Evolutionary conservation across 2,329 filamentous ascomycete species (phyloP).

Genomic region (Zalaria obscura): DNA sequence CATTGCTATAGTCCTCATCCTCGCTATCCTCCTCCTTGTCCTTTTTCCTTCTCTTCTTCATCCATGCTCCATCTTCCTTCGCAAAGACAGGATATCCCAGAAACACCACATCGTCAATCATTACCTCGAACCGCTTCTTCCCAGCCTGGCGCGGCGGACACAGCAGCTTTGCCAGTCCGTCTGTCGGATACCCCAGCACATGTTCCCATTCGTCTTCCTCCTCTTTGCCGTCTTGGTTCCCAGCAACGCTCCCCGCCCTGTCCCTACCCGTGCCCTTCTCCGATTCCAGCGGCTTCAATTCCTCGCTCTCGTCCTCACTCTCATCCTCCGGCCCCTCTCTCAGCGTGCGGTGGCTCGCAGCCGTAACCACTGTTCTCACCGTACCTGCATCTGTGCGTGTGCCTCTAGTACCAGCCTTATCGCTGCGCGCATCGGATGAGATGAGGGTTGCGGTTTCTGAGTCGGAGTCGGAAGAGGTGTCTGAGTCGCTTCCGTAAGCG

Average conservation of each 20-base stretch:
- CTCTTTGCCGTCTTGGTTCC: conserved; percentile 3
- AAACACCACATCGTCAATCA: conserved; percentile 65
- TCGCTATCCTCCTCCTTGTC: conserved; percentile 1
- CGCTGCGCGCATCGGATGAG: conserved; percentile 1
- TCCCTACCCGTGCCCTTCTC: no score
- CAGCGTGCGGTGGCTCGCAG: conserved; percentile 4
- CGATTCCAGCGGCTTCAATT: not conserved
- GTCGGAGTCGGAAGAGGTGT: not conserved
- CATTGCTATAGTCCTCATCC: conserved; percentile 1
- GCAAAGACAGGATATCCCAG: conserved; percentile 76
- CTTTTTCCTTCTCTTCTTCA: conserved; percentile 22
- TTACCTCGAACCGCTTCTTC: conserved; percentile 70
- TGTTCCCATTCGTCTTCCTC: conserved; percentile 42
- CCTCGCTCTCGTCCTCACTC: conserved; percentile 6
- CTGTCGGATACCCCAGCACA: conserved; percentile 59
- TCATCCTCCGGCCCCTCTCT: conserved; percentile 8
- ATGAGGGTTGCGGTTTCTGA: not conserved
- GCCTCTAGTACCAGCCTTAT: not conserved
- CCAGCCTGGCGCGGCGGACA: conserved; percentile 64
- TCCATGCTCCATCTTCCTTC: conserved; percentile 63
- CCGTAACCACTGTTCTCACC: not conserved
- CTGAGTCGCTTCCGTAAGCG: not conserved
- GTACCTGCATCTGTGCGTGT: not conserved
- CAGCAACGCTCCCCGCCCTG: not conserved
- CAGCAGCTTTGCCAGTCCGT: conserved; percentile 65